These are phyloP conservation scores for Monosiga brevicollis DNA, from an alignment of 78 protist genomes.

Conservation along the genomic window DNA sequence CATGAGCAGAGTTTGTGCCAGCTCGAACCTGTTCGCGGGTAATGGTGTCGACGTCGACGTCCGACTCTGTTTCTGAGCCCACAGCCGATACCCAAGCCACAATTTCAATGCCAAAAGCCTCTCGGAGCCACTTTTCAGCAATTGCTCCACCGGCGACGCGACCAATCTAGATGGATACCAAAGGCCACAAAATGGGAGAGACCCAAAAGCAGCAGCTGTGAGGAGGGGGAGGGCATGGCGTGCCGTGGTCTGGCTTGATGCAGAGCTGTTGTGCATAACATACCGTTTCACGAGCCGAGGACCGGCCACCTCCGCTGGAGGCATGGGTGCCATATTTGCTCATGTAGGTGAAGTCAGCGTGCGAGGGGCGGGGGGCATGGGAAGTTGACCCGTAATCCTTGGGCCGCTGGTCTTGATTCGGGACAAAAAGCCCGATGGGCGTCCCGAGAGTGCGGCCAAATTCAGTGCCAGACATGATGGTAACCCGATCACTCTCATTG, in stretches of 20 bases:
- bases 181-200: neutral
- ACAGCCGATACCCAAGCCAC: slow-evolving; percentile 31
- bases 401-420: slow-evolving; percentile 58
- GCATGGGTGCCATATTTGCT: slow-evolving; percentile 41
- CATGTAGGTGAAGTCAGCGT: slow-evolving; percentile 71
- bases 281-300: slow-evolving; percentile 63
- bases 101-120: slow-evolving; percentile 30
- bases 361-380: slow-evolving; percentile 64
- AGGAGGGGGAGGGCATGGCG: neutral
- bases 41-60: neutral
- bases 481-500: slow-evolving; percentile 48
- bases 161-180: slow-evolving; percentile 12
- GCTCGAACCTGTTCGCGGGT: no score
- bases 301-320: slow-evolving; percentile 63
- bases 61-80: neutral
- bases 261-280: no score
- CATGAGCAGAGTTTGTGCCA: no score
- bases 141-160: slow-evolving; percentile 70
- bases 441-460: slow-evolving; percentile 59
- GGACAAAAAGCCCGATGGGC: slow-evolving; percentile 48
- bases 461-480: slow-evolving; percentile 50
- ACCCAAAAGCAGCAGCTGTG: neutral
- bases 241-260: neutral
- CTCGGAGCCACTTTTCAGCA: slow-evolving; percentile 57
- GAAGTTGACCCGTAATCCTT: slow-evolving; percentile 48